phyloP scores from a whole-genome alignment of 768 basidiomycete genomes.

The Daedalea quercina region DNA sequence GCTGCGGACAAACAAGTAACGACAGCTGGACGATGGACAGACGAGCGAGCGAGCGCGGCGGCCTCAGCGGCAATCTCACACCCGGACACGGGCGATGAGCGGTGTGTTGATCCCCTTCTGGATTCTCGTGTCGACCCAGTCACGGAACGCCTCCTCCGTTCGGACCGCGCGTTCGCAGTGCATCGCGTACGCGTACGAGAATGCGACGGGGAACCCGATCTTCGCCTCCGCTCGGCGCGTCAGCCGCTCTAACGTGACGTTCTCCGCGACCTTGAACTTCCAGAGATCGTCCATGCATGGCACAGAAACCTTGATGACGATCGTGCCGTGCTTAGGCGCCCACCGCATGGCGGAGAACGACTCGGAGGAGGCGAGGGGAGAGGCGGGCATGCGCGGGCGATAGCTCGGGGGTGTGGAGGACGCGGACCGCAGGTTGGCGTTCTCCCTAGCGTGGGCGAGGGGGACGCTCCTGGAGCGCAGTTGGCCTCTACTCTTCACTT shows the following conservation, averaged over 20 bases:
- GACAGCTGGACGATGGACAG: not conserved
- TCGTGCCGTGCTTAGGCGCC: slow-evolving; percentile 27
- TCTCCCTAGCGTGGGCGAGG: slow-evolving; percentile 16
- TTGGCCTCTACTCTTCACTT: slow-evolving; percentile 8
- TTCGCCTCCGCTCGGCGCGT: slow-evolving; percentile 26
- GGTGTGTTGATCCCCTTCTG: slow-evolving; percentile 29
- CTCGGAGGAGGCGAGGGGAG: not conserved
- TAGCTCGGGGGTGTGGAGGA: not conserved
- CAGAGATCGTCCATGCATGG: slow-evolving; percentile 34
- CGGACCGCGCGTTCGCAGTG: slow-evolving; percentile 11
- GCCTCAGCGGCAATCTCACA: not conserved
- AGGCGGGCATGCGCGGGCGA: not conserved
- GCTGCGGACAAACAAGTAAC: not conserved
- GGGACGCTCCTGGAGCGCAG: not conserved
- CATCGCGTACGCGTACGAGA: slow-evolving; percentile 24
- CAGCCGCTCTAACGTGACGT: slow-evolving; percentile 25
- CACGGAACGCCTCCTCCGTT: slow-evolving; percentile 26
- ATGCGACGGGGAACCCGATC: slow-evolving; percentile 29
- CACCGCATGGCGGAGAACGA: slow-evolving; percentile 15
- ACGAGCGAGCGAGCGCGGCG: not conserved
- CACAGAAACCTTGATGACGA: slow-evolving; percentile 33
- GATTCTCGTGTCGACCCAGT: slow-evolving; percentile 27
- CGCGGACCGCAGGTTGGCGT: slow-evolving; percentile 7
- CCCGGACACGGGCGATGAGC: slow-evolving; percentile 21
- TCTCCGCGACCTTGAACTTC: slow-evolving; percentile 29